Percentiles rank a stretch among this genome's conserved stretches.
Conservation (phyloP, 164 flowering plant genomes). For the Vitis labrusca region DNA sequence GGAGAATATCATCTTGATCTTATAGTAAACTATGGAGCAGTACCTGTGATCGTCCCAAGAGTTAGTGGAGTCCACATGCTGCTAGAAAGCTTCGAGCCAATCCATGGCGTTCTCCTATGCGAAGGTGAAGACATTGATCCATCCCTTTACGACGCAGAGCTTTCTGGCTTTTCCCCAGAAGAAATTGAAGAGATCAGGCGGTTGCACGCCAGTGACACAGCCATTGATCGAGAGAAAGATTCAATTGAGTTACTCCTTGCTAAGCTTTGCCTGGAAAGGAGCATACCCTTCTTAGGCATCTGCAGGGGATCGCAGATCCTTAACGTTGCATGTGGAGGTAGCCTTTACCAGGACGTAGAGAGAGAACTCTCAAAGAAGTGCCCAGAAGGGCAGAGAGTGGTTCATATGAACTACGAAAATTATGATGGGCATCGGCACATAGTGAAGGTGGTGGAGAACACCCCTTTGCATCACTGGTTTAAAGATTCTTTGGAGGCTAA, state of each 20-base stretch:
- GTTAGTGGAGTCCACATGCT: slow-evolving; percentile 80
- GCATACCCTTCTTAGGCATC: slow-evolving; percentile 90
- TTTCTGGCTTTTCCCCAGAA: slow-evolving; percentile 47
- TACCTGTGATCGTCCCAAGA: slow-evolving; percentile 88
- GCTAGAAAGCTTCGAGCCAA: slow-evolving; percentile 90
- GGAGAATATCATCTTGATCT: slow-evolving; percentile 99
- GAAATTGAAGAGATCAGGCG: slow-evolving; percentile 75
- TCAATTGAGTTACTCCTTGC: slow-evolving; percentile 82
- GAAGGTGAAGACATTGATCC: slow-evolving; percentile 99
- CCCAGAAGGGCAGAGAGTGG: slow-evolving; percentile 31
- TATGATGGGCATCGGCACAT: slow-evolving; percentile 92
- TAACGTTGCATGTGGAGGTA: slow-evolving; percentile 93
- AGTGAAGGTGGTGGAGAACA: slow-evolving; percentile 62
- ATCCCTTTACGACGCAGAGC: slow-evolving; percentile 63
- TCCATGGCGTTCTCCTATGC: slow-evolving; percentile 95
- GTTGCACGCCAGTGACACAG: slow-evolving; percentile 76
- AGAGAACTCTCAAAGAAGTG: slow-evolving; percentile 55
- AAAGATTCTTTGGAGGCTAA: slow-evolving; percentile 61
- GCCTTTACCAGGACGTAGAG: slow-evolving; percentile 76
- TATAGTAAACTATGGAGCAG: slow-evolving; percentile 89
- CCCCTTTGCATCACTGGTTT: slow-evolving; percentile 83
- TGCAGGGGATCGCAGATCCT: slow-evolving; percentile 95
- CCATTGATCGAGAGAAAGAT: slow-evolving; percentile 85
- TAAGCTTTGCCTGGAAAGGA: slow-evolving; percentile 86
- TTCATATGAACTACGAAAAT: slow-evolving; percentile 78